These are phyloP conservation scores for Nemania sp. DNA, from an alignment of 2,329 filamentous ascomycete genomes.

Conservation along the genomic window DNA sequence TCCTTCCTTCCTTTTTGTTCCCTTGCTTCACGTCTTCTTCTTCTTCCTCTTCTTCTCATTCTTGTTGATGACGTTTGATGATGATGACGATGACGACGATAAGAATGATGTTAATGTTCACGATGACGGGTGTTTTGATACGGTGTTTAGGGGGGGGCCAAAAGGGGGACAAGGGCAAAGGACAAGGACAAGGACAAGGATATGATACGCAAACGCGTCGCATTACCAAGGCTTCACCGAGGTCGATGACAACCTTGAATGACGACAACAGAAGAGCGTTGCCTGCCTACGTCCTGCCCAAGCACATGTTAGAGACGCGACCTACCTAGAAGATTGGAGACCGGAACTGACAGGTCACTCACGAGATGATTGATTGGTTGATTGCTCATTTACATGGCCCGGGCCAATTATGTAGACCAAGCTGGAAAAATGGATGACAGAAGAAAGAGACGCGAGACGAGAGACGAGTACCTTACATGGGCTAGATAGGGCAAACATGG, in stretches of 20 bases:
- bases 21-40: not conserved
- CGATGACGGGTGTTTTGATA: conserved; percentile 14
- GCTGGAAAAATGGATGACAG: conserved; percentile 17
- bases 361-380: too few relatives aligned
- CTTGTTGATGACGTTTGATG: too few relatives aligned
- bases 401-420: conserved; percentile 19
- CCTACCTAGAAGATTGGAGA: conserved; percentile 25
- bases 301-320: conserved; percentile 9
- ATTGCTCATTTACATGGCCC: conserved; percentile 16
- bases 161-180: too few relatives aligned
- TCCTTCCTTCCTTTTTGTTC: too few relatives aligned
- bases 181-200: too few relatives aligned
- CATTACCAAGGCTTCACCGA: conserved; percentile 22
- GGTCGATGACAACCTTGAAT: too few relatives aligned
- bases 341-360: not conserved
- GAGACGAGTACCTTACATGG: too few relatives aligned
- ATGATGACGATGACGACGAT: not conserved
- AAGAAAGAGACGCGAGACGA: too few relatives aligned
- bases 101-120: not conserved
- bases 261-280: not conserved
- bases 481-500: conserved; percentile 13
- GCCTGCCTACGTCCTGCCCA: conserved; percentile 10
- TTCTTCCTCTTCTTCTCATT: not conserved
- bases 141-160: not conserved
- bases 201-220: conserved; percentile 9